Evolutionary conservation across 768 basidiomycete species (phyloP).

Genomic region (Mycena chlorophos): DNA sequence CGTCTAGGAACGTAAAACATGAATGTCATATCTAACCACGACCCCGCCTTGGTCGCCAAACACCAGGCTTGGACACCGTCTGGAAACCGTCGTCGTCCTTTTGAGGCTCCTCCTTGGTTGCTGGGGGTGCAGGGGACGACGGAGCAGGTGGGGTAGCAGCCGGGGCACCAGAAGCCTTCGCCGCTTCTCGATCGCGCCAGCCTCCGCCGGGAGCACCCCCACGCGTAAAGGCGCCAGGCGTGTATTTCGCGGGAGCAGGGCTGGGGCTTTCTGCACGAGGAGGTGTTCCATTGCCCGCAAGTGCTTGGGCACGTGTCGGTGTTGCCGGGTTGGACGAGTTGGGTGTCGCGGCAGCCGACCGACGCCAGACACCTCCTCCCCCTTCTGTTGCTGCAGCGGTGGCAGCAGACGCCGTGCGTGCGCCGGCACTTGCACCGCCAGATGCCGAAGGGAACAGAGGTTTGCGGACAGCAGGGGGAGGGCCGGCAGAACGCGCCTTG

Average conservation of each 20-base stretch:
- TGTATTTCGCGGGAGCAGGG: constrained; percentile 44
- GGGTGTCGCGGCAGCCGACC: constrained; percentile 24
- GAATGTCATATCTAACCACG: no score
- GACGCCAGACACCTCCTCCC: constrained; percentile 33
- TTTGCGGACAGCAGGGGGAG: constrained; percentile 29
- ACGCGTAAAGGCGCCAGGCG: constrained; percentile 39
- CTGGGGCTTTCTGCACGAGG: constrained; percentile 59
- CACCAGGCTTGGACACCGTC: constrained; percentile 46
- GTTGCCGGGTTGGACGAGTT: constrained; percentile 29
- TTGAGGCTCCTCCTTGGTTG: constrained; percentile 40
- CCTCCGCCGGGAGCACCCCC: constrained; percentile 34
- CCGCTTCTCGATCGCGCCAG: constrained; percentile 63
- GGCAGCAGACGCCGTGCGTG: constrained; percentile 2
- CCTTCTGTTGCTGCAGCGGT: constrained; percentile 21
- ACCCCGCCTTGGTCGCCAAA: constrained; percentile 35
- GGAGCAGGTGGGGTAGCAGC: constrained; percentile 37
- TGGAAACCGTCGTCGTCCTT: constrained; percentile 76
- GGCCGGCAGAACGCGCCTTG: constrained; percentile 40
- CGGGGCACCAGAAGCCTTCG: constrained; percentile 38
- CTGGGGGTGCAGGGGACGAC: constrained; percentile 14
- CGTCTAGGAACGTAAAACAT: constrained; percentile 18
- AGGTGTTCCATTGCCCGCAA: constrained; percentile 35
- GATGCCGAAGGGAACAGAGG: constrained; percentile 29
- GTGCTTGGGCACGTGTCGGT: constrained; percentile 29
- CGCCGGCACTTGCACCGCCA: constrained; percentile 28